A percentile compares a stretch with the other conserved stretches of the same genome.
Evolutionary conservation across 192 early-diverging fungal species (phyloP).

Genomic region (Coemansia sp.): DNA sequence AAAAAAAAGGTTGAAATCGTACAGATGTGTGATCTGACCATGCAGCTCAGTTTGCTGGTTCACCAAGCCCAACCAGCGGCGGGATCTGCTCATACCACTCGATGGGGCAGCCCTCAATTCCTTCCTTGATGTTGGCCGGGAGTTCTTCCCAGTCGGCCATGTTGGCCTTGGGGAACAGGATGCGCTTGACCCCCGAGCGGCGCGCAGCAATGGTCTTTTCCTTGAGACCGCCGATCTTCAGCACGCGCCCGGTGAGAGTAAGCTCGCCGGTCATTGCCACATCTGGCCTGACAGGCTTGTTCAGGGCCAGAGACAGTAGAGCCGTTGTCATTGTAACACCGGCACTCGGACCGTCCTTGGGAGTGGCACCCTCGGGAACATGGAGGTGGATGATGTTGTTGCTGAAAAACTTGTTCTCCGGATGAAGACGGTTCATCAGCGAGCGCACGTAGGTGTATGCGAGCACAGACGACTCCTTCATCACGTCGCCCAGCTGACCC

Average conservation of each 20-base stretch:
- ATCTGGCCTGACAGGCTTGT: constrained; percentile 70
- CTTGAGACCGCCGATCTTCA: constrained; percentile 96
- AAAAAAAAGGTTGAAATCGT: not conserved
- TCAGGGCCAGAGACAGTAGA: constrained; percentile 87
- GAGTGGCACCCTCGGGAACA: constrained; percentile 95
- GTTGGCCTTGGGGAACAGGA: constrained; percentile 91
- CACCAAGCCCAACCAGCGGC: constrained; percentile 41
- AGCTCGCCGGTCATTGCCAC: constrained; percentile 99
- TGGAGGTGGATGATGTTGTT: constrained; percentile 91
- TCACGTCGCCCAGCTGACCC: constrained; percentile 97
- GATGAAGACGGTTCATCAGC: constrained; percentile 71
- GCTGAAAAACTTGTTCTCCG: constrained; percentile 90
- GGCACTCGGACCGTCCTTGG: constrained; percentile 97
- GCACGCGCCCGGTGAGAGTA: constrained; percentile 94
- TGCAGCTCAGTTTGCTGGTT: not conserved
- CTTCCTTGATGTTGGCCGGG: constrained; percentile 88
- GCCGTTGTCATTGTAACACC: constrained; percentile 96
- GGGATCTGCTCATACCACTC: constrained; percentile 78
- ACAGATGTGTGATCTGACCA: not conserved
- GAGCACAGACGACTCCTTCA: constrained; percentile 96
- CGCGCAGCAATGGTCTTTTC: constrained; percentile 99
- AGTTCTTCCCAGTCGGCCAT: constrained; percentile 95
- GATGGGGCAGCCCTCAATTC: constrained; percentile 80
- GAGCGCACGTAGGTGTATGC: constrained; percentile 97
- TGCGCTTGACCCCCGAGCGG: constrained; percentile 81